Base-by-base conservation (phyloP, 2,329 filamentous ascomycete species). In the Immersiporthe knoxdaviesiana region DNA sequence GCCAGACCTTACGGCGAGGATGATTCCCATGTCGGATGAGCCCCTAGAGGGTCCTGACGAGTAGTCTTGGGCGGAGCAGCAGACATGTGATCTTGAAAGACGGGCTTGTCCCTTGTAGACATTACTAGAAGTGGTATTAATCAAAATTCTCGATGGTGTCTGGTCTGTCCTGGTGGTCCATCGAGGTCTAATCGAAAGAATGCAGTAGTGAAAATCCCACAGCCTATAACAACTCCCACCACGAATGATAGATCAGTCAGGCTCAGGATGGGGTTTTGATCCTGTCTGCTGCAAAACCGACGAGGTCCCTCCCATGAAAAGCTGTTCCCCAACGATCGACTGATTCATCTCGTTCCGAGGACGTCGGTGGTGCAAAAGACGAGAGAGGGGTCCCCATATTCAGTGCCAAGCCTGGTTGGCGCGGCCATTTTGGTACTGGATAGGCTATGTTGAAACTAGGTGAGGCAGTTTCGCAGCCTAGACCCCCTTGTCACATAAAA, bases 1-100 rank as follows among this genome's bases (percentile, higher is more conserved):
- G 61, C 74, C 74, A 2, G 65, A 74, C n/a, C 67, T 76, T 14
- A 64, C 63, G 30, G 74, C 75, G 6, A 71, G 74, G 30, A 66
- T 75, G n/a, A 73, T 76, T 35, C 68, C 73, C 0, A 47, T 68
- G 60, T 76, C 74, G 2, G 70, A 71, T 18, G 69, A 72, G 56
- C 39, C 65, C 8, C 61, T 72, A 32, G 65, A 63, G 16, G 72
- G 68, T 10, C 68, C 68, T 18, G 72, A 72, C 30, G 71, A 71
- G 54, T 73, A 68, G 60, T 39, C 37, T 39, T 12, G 27, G 63
- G 2, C 37, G 16, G 27, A 50, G 21, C 6, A 50, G 21, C 21
- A 24, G 6, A 30, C 50, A 54, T 54, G 12, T 1, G 12, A 18
- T 27, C 24, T 16, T 16, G 50, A 30, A 30, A 16, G 16, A 24